Evolutionary conservation across 306 rosid species (phyloP).

Genomic region (Glycine latifolia): DNA sequence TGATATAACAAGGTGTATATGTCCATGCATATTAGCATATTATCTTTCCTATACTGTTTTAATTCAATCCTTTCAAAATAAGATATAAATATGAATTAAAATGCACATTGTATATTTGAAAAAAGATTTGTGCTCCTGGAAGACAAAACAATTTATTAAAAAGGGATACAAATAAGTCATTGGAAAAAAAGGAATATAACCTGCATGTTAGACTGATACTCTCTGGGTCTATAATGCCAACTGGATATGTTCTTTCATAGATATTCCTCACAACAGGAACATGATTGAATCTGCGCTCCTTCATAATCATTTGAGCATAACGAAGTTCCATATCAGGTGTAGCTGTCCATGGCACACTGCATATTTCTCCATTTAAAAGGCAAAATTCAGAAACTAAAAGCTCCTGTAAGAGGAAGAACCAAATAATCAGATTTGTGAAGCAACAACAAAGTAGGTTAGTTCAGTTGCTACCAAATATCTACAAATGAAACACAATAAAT

Average conservation of each 20-base stretch:
- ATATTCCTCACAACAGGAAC: constrained; percentile 72
- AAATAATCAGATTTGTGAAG: constrained; percentile 36
- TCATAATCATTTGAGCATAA: constrained; percentile 77
- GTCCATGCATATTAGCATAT: constrained; percentile 14
- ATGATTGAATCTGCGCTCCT: constrained; percentile 62
- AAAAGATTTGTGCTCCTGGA: constrained; percentile 7
- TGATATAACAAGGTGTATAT: constrained; percentile 9
- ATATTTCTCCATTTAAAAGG: constrained; percentile 63
- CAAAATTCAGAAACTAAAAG: constrained; percentile 82
- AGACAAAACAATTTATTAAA: constrained; percentile 1
- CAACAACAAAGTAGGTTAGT: constrained; percentile 31
- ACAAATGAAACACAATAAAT: constrained; percentile 24
- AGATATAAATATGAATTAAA: constrained; percentile 18
- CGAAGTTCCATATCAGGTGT: constrained; percentile 82
- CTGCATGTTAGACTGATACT: constrained; percentile 86
- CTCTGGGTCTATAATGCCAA: constrained; percentile 81
- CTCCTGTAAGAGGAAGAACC: constrained; percentile 61
- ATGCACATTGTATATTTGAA: not conserved
- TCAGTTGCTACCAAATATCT: constrained; percentile 38
- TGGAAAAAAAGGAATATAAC: constrained; percentile 52
- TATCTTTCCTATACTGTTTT: constrained; percentile 12
- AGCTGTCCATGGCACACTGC: constrained; percentile 77
- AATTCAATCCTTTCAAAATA: constrained; percentile 33
- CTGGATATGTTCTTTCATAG: constrained; percentile 61
- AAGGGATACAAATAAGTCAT: constrained; percentile 1